Conservation (phyloP, 768 basidiomycete genomes). For the Kwoniella botswanensis region DNA sequence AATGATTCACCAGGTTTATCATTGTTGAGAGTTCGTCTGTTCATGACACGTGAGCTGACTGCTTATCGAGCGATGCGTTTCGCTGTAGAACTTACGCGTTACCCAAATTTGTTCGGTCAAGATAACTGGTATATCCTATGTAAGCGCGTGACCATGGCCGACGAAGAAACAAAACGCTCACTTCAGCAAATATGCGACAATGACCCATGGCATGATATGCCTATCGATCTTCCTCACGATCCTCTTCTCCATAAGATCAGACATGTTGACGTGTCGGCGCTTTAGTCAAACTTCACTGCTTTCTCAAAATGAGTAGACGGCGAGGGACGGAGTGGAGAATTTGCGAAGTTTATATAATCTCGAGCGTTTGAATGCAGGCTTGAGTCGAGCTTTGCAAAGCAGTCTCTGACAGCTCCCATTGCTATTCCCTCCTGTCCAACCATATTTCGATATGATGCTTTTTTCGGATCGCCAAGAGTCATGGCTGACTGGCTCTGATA, state of each 20-base stretch:
- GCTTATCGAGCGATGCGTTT: neutral
- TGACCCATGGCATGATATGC: slow-evolving; percentile 36
- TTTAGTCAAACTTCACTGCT: neutral
- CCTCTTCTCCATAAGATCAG: slow-evolving; percentile 18
- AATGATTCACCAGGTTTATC: slow-evolving; percentile 43
- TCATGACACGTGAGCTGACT: neutral
- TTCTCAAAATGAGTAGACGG: neutral
- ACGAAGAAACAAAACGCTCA: neutral
- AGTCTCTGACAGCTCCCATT: neutral
- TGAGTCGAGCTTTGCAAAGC: neutral
- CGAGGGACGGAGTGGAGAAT: neutral
- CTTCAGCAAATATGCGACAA: slow-evolving; percentile 7
- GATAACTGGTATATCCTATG: slow-evolving; percentile 16
- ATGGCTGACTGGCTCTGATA: neutral
- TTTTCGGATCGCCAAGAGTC: neutral
- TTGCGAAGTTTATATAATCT: neutral
- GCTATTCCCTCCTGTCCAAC: neutral
- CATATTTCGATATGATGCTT: neutral
- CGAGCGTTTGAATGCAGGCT: neutral
- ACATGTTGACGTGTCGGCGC: slow-evolving; percentile 5
- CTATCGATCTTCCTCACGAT: slow-evolving; percentile 36
- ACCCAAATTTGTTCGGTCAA: slow-evolving; percentile 41
- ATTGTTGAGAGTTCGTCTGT: slow-evolving; percentile 45
- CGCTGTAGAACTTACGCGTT: slow-evolving; percentile 25
- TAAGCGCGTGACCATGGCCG: neutral